These are phyloP conservation scores for Turritis glabra DNA, from an alignment of 345 rosid species.

Conservation along the genomic window DNA sequence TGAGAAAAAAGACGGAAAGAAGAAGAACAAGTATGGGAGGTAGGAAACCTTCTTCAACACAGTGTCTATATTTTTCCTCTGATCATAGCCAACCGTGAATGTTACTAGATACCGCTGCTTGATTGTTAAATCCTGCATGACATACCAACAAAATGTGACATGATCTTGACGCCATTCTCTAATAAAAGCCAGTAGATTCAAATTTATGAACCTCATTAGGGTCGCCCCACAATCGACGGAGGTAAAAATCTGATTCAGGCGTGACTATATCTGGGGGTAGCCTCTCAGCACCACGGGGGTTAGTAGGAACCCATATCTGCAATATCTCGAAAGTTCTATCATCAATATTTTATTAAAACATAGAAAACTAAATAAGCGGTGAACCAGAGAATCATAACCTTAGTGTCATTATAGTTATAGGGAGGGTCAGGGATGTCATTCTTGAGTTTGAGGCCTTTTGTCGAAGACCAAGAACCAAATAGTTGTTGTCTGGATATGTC, in stretches of 20 bases:
- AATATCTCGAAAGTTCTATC: background rate
- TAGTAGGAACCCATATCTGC: constrained; percentile 92
- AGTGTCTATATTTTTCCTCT: constrained; percentile 72
- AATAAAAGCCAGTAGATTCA: constrained; percentile 1
- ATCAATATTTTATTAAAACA: background rate
- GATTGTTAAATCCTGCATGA: constrained; percentile 66
- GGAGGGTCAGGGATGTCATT: constrained; percentile 34
- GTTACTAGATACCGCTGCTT: constrained; percentile 79
- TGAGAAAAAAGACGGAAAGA: constrained; percentile 1
- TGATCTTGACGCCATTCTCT: background rate
- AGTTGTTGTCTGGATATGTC: constrained; percentile 72
- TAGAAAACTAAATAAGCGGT: background rate
- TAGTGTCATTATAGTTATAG: constrained; percentile 43
- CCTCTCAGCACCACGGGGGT: constrained; percentile 93
- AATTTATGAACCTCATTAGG: constrained; percentile 65
- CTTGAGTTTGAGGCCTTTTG: constrained; percentile 42
- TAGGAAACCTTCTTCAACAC: constrained; percentile 74
- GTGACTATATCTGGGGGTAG: constrained; percentile 78
- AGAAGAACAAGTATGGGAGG: background rate
- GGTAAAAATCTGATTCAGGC: constrained; percentile 77
- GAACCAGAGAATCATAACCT: constrained; percentile 45
- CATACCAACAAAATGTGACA: constrained; percentile 13
- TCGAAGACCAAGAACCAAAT: constrained; percentile 69
- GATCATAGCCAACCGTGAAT: constrained; percentile 86
- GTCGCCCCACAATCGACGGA: constrained; percentile 77